Evolutionary conservation across 495 filamentous ascomycete genomes (phyloP).

Genomic region (Trichocladium antarcticum): DNA sequence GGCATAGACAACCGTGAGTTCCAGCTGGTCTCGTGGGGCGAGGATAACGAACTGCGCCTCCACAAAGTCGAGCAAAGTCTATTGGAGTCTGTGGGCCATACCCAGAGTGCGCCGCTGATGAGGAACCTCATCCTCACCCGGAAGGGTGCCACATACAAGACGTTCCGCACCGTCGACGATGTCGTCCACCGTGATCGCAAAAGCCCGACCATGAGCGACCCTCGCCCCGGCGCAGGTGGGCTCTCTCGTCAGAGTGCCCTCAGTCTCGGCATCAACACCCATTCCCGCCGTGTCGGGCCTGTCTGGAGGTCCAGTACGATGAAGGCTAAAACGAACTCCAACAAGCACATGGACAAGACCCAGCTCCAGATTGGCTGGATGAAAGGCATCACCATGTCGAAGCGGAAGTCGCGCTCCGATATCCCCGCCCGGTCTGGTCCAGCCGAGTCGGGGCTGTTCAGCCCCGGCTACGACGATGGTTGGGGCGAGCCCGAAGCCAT

Average conservation of each 20-base stretch:
- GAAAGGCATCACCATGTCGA: conserved; percentile 78
- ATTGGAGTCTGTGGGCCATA: conserved; percentile 63
- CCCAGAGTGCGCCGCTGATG: conserved; percentile 52
- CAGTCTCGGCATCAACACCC: conserved; percentile 35
- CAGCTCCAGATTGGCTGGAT: conserved; percentile 74
- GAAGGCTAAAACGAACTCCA: conserved; percentile 47
- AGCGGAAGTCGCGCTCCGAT: conserved; percentile 35
- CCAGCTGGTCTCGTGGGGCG: conserved; percentile 87
- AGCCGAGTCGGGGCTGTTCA: conserved; percentile 36
- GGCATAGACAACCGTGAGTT: conserved; percentile 82
- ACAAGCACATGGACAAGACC: conserved; percentile 49
- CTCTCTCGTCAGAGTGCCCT: conserved; percentile 34
- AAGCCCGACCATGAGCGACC: conserved; percentile 40
- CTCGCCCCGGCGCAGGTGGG: conserved; percentile 30
- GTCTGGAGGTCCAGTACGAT: conserved; percentile 47
- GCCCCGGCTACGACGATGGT: conserved; percentile 35
- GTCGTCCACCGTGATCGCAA: conserved; percentile 33
- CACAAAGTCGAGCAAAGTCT: conserved; percentile 58
- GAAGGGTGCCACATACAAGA: conserved; percentile 73
- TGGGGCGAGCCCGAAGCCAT: conserved; percentile 74
- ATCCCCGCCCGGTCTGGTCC: conserved; percentile 27
- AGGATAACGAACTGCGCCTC: conserved; percentile 69
- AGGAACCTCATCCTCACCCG: conserved; percentile 65
- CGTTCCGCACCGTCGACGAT: conserved; percentile 58
- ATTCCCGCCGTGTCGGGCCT: conserved; percentile 28